Base-by-base conservation (phyloP, 1,284 basidiomycete genomes). In the Cystobasidium slooffiae region DNA sequence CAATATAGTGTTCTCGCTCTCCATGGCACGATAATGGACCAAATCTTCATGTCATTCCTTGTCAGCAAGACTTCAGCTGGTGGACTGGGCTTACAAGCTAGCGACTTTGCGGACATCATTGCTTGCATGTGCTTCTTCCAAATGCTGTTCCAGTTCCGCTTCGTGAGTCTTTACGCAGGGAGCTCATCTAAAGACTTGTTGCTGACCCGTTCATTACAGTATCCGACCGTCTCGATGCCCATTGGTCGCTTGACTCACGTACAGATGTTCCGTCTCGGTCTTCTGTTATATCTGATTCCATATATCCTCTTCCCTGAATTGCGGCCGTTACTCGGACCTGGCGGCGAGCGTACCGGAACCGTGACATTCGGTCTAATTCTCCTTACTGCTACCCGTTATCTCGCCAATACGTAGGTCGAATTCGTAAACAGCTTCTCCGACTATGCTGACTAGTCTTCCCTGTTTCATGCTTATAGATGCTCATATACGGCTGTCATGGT, bases 301-400 rank as follows among this genome's bases (percentile, higher is more conserved):
- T 72, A 72, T 52, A 22, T 67, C 7, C 41, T 70, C 39, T 79
- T 80, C 64, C 79, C 79, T 0, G 77, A 79, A 51, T 68, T 80
- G 37, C 75, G 80, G 0, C 77, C 74, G 0, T 68, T 80, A 8
- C 74, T 80, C 51, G 61, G 58, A 1, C 75, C 68, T 20, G 67
- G 75, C 16, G 77, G 76, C 59, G 76, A 77, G 53, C 37, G 55
- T 7, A 75, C 64, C 41, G 47, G 31, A 6, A 68, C 72, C 10
- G 78, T 80, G 59, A 77, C 79, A 62, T 66, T 75, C 20, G 78
- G 79, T n/a, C 78, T 80, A 75, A 76, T 77, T 58, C 68, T 78
- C 18, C 68, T 80, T 0, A 75, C 72, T 3, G 69, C 78, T 1
- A 76, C 78, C 2, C 74, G 79, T 7, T 79, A 77, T 59, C 75